phyloP scores from a whole-genome alignment of 495 filamentous ascomycete genomes.

The Podospora didyma region DNA sequence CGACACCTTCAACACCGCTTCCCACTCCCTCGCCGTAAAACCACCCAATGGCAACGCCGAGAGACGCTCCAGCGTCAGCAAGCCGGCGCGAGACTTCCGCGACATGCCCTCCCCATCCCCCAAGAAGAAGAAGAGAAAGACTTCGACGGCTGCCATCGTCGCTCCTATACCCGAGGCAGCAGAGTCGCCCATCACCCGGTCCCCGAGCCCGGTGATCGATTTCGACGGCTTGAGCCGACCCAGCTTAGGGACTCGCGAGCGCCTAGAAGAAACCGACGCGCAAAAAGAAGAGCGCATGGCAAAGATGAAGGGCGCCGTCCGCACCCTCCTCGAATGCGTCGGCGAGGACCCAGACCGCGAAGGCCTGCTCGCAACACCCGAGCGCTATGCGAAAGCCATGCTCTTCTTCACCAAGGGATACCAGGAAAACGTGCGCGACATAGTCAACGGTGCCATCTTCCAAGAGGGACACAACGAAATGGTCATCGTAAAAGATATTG shows the following conservation, averaged over 20 bases:
- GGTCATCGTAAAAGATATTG: slow-evolving; percentile 97
- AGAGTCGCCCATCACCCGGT: slow-evolving; percentile 32
- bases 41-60: slow-evolving; percentile 23
- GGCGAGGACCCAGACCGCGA: slow-evolving; percentile 94
- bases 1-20: too few relatives aligned
- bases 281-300: slow-evolving; percentile 66
- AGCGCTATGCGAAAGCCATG: slow-evolving; percentile 94
- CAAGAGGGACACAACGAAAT: slow-evolving; percentile 96
- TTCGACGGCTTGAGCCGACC: slow-evolving; percentile 73
- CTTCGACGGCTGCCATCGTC: slow-evolving; percentile 13
- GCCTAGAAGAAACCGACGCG: slow-evolving; percentile 73
- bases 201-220: slow-evolving; percentile 64
- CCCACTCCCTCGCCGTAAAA: slow-evolving; percentile 16
- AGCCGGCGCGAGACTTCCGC: slow-evolving; percentile 67
- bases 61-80: slow-evolving; percentile 54
- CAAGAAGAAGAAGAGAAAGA: slow-evolving; percentile 38
- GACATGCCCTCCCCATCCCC: slow-evolving; percentile 56
- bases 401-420: slow-evolving; percentile 98
- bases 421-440: slow-evolving; percentile 88
- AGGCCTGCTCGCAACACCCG: slow-evolving; percentile 81
- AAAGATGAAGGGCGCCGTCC: slow-evolving; percentile 79
- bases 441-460: slow-evolving; percentile 94
- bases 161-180: slow-evolving; percentile 5
- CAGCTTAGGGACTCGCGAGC: slow-evolving; percentile 70
- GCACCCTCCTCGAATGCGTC: slow-evolving; percentile 90